Conservation (phyloP, 768 basidiomycete genomes). For the Boletus pseudopeckii region DNA sequence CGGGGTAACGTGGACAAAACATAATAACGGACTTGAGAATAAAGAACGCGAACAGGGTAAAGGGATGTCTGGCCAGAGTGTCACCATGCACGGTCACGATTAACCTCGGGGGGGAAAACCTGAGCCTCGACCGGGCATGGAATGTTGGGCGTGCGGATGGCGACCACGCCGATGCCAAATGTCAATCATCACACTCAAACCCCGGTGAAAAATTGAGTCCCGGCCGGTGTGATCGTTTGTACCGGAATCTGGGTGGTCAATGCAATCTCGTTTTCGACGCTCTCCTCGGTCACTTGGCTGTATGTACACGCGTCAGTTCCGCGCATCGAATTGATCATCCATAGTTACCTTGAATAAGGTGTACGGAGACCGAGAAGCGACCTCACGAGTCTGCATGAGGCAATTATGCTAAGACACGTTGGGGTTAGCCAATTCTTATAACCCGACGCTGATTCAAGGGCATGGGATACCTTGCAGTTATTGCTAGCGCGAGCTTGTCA, state of each 20-base stretch:
- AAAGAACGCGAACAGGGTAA: no score
- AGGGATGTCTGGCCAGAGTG: no score
- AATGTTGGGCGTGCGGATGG: no score
- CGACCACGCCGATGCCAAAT: no score
- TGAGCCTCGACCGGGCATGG: neutral
- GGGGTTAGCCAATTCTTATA: neutral
- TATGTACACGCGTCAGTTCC: slow-evolving; percentile 1
- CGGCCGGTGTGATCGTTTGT: neutral
- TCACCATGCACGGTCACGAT: no score
- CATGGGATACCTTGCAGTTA: slow-evolving; percentile 12
- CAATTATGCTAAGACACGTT: slow-evolving; percentile 10
- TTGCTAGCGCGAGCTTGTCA: slow-evolving; percentile 10
- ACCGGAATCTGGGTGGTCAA: slow-evolving; percentile 8
- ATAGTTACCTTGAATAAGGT: neutral
- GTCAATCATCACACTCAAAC: no score
- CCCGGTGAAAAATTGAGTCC: neutral
- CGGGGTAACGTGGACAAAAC: no score
- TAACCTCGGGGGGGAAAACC: neutral
- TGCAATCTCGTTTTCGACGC: neutral
- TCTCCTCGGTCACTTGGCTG: neutral
- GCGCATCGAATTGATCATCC: neutral
- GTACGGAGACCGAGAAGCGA: slow-evolving; percentile 11
- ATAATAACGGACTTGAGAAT: no score
- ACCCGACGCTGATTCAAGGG: no score
- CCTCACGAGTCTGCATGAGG: slow-evolving; percentile 16